phyloP scores from a whole-genome alignment of 2,329 filamentous ascomycete genomes.

The Exophiala bonariae region DNA sequence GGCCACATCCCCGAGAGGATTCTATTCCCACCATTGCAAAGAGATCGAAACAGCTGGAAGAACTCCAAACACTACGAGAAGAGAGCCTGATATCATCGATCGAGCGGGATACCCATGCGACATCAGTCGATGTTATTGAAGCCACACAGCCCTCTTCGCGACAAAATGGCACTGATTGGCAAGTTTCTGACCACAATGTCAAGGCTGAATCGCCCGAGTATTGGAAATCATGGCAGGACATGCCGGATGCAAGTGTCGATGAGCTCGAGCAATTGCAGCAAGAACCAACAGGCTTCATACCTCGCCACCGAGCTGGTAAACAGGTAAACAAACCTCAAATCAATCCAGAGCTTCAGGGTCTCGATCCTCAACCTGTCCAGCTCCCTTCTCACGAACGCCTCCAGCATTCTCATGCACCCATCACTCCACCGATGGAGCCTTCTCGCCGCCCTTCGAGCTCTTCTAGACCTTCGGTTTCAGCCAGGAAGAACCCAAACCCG shows the following conservation, averaged over 20 bases:
- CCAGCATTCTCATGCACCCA: slow-evolving; percentile 2
- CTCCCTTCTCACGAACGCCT: neutral
- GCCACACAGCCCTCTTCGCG: slow-evolving; percentile 12
- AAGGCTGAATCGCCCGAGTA: slow-evolving; percentile 24
- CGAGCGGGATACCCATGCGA: slow-evolving; percentile 14
- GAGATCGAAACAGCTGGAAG: slow-evolving; percentile 23
- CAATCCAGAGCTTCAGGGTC: neutral
- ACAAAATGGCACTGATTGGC: slow-evolving; percentile 2
- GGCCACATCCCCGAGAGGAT: slow-evolving; percentile 4
- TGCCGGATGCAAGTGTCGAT: slow-evolving; percentile 17
- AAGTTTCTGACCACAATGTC: slow-evolving; percentile 1
- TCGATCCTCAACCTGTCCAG: neutral
- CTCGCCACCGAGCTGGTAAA: neutral
- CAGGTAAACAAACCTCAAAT: neutral
- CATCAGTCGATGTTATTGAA: slow-evolving; percentile 11
- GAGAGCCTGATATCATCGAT: slow-evolving; percentile 22
- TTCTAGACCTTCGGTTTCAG: neutral
- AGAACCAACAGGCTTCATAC: slow-evolving; percentile 8
- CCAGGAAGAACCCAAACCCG: too few relatives aligned
- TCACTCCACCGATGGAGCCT: slow-evolving; percentile 6
- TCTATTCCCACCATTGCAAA: slow-evolving; percentile 8
- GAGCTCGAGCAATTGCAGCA: slow-evolving; percentile 20
- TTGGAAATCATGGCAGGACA: slow-evolving; percentile 14
- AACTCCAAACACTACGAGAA: slow-evolving; percentile 17
- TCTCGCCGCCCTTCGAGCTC: slow-evolving; percentile 6